Evolutionary conservation across 257 asterid genomes (phyloP).

Genomic region (Nicotiana paniculata): DNA sequence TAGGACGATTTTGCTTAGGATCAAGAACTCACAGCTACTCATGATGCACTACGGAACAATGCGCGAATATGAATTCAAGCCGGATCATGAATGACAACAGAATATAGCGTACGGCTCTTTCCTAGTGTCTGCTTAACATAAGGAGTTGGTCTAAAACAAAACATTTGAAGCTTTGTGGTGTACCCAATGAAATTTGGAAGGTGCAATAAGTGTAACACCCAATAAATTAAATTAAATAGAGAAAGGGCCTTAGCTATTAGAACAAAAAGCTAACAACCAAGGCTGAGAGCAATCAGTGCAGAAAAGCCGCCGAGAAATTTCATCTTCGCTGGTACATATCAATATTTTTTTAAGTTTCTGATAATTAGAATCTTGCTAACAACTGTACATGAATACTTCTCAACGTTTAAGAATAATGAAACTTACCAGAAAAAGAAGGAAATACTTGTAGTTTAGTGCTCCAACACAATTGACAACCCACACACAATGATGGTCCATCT

Average conservation of each 20-base stretch:
- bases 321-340: background rate
- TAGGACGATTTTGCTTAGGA: background rate
- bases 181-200: background rate
- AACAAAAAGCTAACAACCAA: background rate
- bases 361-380: background rate
- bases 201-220: background rate
- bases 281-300: background rate
- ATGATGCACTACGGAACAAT: background rate
- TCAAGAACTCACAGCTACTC: background rate
- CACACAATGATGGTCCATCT: conserved; percentile 99
- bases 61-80: background rate
- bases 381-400: background rate
- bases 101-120: background rate
- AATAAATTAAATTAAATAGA: background rate
- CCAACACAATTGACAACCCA: conserved; percentile 99
- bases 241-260: background rate
- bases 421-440: conserved; percentile 94
- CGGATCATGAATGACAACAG: background rate
- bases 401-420: background rate
- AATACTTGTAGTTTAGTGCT: conserved; percentile 91
- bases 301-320: background rate
- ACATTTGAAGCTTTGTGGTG: background rate
- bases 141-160: background rate
- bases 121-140: background rate
- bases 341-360: background rate